Percentiles rank a stretch among this genome's conserved stretches.
Conservation (phyloP, 495 filamentous ascomycete species). For the Xylaria curta region DNA sequence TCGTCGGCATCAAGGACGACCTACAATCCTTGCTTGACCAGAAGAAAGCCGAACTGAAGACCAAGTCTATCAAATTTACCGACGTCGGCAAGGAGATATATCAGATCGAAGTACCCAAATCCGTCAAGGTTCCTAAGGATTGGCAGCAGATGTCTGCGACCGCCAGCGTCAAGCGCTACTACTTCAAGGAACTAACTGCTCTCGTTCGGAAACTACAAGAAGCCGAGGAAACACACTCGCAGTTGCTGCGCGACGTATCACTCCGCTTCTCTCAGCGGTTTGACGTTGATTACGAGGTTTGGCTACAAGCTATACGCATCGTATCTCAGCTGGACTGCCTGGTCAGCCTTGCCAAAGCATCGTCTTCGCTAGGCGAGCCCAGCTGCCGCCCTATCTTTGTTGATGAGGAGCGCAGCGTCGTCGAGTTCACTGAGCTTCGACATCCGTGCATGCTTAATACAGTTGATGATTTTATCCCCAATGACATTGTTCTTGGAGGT, state of each 20-base stretch:
- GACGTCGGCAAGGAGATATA: slow-evolving; percentile 98
- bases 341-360: slow-evolving; percentile 89
- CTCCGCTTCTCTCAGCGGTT: slow-evolving; percentile 85
- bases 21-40: slow-evolving; percentile 75
- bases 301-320: slow-evolving; percentile 86
- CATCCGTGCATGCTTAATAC: slow-evolving; percentile 92
- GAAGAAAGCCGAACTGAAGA: slow-evolving; percentile 68
- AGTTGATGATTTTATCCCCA: slow-evolving; percentile 95
- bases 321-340: slow-evolving; percentile 94
- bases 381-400: slow-evolving; percentile 89
- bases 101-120: slow-evolving; percentile 88
- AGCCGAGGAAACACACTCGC: slow-evolving; percentile 90
- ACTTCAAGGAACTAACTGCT: slow-evolving; percentile 80
- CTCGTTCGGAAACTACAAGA: slow-evolving; percentile 89
- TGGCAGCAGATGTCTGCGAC: slow-evolving; percentile 99
- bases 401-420: slow-evolving; percentile 78
- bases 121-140: slow-evolving; percentile 81
- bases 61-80: slow-evolving; percentile 75
- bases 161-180: slow-evolving; percentile 89
- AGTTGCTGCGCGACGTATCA: slow-evolving; percentile 88
- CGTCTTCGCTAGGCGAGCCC: slow-evolving; percentile 78
- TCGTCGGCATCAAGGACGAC: slow-evolving; percentile 72
- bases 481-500: slow-evolving; percentile 89
- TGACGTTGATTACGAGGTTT: slow-evolving; percentile 83
- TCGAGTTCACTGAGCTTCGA: slow-evolving; percentile 90